Percentiles rank a stretch among this genome's conserved stretches.
Evolutionary conservation across 1,284 basidiomycete species (phyloP).

Genomic region (Marasmius sp.): DNA sequence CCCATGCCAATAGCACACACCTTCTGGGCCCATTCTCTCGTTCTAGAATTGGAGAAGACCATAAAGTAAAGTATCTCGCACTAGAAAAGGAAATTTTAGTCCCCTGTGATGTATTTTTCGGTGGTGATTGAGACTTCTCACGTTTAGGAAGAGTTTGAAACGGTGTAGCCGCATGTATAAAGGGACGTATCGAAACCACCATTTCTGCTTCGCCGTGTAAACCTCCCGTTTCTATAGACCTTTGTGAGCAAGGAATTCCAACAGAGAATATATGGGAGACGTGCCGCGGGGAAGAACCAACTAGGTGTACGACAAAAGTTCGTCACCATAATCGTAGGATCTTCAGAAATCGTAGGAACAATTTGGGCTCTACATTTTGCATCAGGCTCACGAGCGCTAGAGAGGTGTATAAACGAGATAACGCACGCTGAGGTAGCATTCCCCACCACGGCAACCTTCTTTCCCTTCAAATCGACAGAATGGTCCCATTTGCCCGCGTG

Average conservation of each 20-base stretch:
- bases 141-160: conserved; percentile 28
- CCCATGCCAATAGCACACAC: not conserved
- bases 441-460: conserved; percentile 49
- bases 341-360: conserved; percentile 41
- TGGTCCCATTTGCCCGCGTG: conserved; percentile 50
- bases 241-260: not conserved
- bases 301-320: conserved; percentile 47
- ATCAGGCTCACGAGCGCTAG: not conserved
- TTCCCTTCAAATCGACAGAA: conserved; percentile 37
- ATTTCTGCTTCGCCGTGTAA: conserved; percentile 31
- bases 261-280: conserved; percentile 4
- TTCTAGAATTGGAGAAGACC: not conserved
- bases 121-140: conserved; percentile 16
- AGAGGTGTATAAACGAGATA: conserved; percentile 25
- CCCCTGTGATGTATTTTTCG: not conserved
- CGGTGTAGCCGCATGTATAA: conserved; percentile 36
- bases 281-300: conserved; percentile 43
- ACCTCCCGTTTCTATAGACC: conserved; percentile 24
- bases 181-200: conserved; percentile 40
- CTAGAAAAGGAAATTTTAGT: conserved; percentile 17
- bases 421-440: conserved; percentile 52
- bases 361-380: conserved; percentile 38
- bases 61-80: not conserved
- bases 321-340: conserved; percentile 36
- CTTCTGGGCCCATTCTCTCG: not conserved